Evolutionary conservation across 2,329 filamentous ascomycete genomes (phyloP).

Genomic region (Colletotrichum australisinense): DNA sequence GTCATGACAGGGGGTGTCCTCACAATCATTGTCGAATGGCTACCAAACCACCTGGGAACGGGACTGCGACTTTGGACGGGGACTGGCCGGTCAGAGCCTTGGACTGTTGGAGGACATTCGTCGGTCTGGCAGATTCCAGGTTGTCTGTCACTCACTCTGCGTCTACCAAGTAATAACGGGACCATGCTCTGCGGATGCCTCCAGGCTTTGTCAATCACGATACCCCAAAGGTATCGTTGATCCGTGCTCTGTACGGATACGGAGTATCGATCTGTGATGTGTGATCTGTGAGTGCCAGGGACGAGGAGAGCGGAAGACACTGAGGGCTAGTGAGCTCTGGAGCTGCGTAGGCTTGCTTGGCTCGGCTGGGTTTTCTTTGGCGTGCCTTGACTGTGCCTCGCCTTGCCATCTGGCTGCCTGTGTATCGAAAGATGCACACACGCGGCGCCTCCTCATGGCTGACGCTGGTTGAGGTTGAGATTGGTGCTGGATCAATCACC

Average conservation of each 20-base stretch:
- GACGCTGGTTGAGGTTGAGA: neutral
- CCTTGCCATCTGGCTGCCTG: neutral
- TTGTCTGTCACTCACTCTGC: neutral
- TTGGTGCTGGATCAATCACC: neutral
- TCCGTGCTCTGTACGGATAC: too few species aligned
- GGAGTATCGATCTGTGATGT: too few species aligned
- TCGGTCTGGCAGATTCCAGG: neutral
- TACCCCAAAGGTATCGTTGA: too few species aligned
- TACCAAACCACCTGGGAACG: neutral
- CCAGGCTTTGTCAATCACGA: neutral
- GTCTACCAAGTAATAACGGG: neutral
- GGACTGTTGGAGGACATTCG: neutral
- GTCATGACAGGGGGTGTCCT: neutral
- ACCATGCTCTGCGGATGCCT: neutral
- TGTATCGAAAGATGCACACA: neutral
- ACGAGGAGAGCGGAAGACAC: neutral
- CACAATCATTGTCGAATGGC: neutral
- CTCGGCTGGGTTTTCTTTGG: neutral
- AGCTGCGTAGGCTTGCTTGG: neutral
- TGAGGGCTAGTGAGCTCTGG: neutral
- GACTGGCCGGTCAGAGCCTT: slow-evolving; percentile 6
- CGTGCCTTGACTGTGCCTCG: too few species aligned
- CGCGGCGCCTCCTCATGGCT: neutral
- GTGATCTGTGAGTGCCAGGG: too few species aligned
- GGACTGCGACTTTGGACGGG: neutral